Base-by-base conservation (phyloP, 2,329 filamentous ascomycete species). In the Dothistroma pini region DNA sequence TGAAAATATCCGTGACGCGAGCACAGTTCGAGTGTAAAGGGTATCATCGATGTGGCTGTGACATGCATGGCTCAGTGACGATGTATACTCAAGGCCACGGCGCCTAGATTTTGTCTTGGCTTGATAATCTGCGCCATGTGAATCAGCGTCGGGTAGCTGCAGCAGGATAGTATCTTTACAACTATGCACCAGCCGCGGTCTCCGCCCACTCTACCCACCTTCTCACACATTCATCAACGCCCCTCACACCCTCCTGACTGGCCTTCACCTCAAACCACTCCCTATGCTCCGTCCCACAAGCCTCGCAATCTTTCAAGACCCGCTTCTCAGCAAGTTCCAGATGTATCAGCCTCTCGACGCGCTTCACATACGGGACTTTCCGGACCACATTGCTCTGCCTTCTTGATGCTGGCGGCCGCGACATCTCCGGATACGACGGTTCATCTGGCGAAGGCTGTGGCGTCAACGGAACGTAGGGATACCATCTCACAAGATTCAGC, bases 181-280 rank as follows among this genome's bases (percentile, higher is more conserved):
- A 4, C 16, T 29, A 25, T 29, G 48, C 6, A 25, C 3, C 38
- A 21, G 12, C 58, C 63, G 65, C 51, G 41, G 54, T 56, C 48
- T 72, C 70, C 21, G 69, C 90, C 91, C 93, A 97, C 11, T 84
- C 84, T 9, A 93, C 87, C 95, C 95, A 99, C 66, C 91, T 79
- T 71, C 87, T 85, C 47, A 96, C 87, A 61, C 92, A 85, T 66
- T 89, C 86, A 76, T 90, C 87, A 10, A 90, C 84, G 29, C 72
- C 81, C 62, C 82, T 84, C 2, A 97, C 82, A 0, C 88, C 90
- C 31, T 87, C 82, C 65, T 87, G 84, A 22, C 80, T 87, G 0
- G 90, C 90, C 63, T 90, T 86, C 0, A 97, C 87, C 77, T 96
- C 90, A 74, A 99, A 99, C 93, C 93, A 99, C 78, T 99, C 95